Base-by-base conservation (phyloP, 257 asterid genomes). In the Misopates orontium region DNA sequence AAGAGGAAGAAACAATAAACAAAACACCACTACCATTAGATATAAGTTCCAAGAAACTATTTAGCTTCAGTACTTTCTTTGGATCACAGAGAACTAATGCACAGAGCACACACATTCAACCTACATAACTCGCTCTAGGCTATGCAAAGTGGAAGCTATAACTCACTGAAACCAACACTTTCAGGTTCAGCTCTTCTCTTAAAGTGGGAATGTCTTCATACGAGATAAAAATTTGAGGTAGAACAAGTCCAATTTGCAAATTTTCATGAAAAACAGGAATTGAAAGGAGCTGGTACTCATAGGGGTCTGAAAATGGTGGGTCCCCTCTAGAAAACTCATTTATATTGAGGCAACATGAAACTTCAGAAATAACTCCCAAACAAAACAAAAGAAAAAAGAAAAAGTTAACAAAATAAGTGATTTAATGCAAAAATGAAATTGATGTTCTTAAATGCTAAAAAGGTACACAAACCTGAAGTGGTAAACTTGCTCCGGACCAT, bases 401-500 rank as follows among this genome's bases (percentile, higher is more conserved):
- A 28, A 28, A 2, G 36, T 6, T 28, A 2, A 28, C 6, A 28
- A 28, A 28, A 28, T 6, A 28, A 36, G 56, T 8, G 8, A 56
- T 32, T 15, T 10, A 31, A 50, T 61, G 31, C 65, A 44, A 54
- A 47, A 51, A 40, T 51, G 65, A 67, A 22, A 39, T 22, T 36
- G 13, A 10, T 12, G 67, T 49, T 20, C 53, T 8, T 41, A 22
- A 69, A 21, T 10, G 62, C 23, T 55, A n/a, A 23, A 56, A 47
- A 48, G 32, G 62, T 41, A 65, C 10, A 69, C 86, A 68, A 65
- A 90, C 99, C 99, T 90, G 97, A 75, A 94, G 96, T 54, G 99
- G 99, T 64, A 94, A 85, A 76, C 97, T 94, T 64, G 99, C 97
- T 53, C 99, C 99, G 21, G 97, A 88, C 99, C 99, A 94, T 73